phyloP scores from a whole-genome alignment of 225 moss, liverwort and hornwort genomes.

The Bryum argenteum region DNA sequence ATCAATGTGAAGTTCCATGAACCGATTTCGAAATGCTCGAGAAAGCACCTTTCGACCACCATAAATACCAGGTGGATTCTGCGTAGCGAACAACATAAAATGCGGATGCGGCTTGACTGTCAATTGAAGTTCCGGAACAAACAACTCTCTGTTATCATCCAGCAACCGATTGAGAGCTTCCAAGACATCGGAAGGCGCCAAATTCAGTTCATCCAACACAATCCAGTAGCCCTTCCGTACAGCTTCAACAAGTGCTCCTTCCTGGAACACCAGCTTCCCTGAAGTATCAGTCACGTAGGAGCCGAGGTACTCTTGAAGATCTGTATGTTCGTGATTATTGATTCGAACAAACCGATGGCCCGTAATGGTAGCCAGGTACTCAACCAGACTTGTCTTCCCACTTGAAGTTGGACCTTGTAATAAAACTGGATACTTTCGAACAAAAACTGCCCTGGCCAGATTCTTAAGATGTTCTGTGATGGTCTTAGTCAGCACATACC shows the following conservation, averaged over 20 bases:
- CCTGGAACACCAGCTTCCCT: slow-evolving; percentile 92
- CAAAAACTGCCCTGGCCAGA: slow-evolving; percentile 89
- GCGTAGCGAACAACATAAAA: slow-evolving; percentile 99
- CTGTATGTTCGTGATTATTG: slow-evolving; percentile 98
- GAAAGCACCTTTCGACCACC: slow-evolving; percentile 94
- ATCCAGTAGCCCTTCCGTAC: slow-evolving; percentile 96
- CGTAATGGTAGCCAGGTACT: slow-evolving; percentile 78
- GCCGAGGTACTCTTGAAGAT: slow-evolving; percentile 97
- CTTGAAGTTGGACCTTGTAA: slow-evolving; percentile 98
- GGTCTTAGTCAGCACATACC: slow-evolving; percentile 84
- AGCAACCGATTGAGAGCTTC: slow-evolving; percentile 96
- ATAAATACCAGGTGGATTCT: slow-evolving; percentile 98
- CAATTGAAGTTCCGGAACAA: slow-evolving; percentile 89
- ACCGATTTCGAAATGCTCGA: slow-evolving; percentile 94
- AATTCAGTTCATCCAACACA: slow-evolving; percentile 94
- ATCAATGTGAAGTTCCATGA: slow-evolving; percentile 96
- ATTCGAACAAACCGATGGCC: slow-evolving; percentile 94
- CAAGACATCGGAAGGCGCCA: slow-evolving; percentile 94
- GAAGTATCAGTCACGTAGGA: slow-evolving; percentile 83
- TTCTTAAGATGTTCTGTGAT: slow-evolving; percentile 94
- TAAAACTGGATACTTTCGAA: slow-evolving; percentile 88
- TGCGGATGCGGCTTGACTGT: slow-evolving; percentile 96
- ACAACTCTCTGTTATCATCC: slow-evolving; percentile 96
- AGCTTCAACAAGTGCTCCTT: slow-evolving; percentile 97
- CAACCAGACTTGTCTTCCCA: slow-evolving; percentile 98